Evolutionary conservation across 2,329 filamentous ascomycete species (phyloP).

Genomic region (Exophiala mesophila): DNA sequence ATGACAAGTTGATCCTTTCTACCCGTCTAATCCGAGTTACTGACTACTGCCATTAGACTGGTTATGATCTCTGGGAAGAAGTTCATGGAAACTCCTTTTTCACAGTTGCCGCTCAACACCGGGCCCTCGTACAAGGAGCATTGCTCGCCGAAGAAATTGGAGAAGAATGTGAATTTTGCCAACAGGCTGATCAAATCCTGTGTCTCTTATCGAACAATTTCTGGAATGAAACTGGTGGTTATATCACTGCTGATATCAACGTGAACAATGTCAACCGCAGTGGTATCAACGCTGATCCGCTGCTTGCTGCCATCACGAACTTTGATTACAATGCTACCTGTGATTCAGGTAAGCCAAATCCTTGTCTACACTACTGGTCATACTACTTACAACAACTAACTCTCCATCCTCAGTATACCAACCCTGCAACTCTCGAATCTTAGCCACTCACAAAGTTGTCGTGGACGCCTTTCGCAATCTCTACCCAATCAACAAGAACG

Average conservation of each 20-base stretch:
- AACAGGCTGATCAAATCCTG: constrained; percentile 64
- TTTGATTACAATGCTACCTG: constrained; percentile 64
- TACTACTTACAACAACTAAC: too few relatives aligned
- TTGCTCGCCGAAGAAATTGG: constrained; percentile 60
- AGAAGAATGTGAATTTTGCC: constrained; percentile 57
- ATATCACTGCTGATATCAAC: constrained; percentile 66
- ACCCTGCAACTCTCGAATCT: constrained; percentile 62
- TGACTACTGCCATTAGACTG: constrained; percentile 7
- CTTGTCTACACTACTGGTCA: too few relatives aligned
- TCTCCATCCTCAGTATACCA: constrained; percentile 50
- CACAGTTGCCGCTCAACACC: constrained; percentile 64
- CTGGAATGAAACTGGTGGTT: constrained; percentile 58
- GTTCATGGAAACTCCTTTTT: constrained; percentile 72
- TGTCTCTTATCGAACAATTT: constrained; percentile 66
- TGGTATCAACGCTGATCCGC: constrained; percentile 67
- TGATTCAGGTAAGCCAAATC: constrained; percentile 45
- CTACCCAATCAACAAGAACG: constrained; percentile 65
- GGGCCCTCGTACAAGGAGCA: constrained; percentile 55
- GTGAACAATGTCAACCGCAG: constrained; percentile 54
- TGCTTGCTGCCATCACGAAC: constrained; percentile 61
- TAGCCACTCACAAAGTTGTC: constrained; percentile 71
- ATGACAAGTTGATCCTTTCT: constrained; percentile 37
- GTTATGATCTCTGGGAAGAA: constrained; percentile 42
- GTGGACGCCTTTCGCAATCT: constrained; percentile 69
- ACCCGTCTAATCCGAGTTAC: too few relatives aligned